Percentiles rank a stretch among this genome's conserved stretches.
These are phyloP conservation scores for Globisporangium canariense DNA, from an alignment of 352 stramenopile genomes.

Conservation along the genomic window DNA sequence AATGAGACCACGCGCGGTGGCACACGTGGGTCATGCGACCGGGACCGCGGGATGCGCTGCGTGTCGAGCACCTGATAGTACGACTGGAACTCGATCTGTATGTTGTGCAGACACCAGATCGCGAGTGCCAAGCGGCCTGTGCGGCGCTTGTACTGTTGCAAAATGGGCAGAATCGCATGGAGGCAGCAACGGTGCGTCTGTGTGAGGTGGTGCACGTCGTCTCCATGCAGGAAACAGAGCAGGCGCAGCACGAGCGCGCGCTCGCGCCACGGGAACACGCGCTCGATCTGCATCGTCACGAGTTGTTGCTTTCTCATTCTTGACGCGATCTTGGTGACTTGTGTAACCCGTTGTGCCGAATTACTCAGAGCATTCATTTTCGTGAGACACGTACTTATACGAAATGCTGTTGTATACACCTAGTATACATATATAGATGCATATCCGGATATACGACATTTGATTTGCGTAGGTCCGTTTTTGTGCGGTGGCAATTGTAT, in stretches of 20 bases:
- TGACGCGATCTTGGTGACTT: no score
- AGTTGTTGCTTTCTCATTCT: not conserved
- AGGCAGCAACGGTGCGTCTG: slow-evolving; percentile 26
- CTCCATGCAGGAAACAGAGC: slow-evolving; percentile 26
- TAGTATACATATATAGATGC: not conserved
- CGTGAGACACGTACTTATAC: no score
- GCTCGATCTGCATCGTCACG: not conserved
- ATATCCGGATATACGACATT: slow-evolving; percentile 1
- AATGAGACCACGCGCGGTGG: slow-evolving; percentile 47
- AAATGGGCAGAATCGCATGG: slow-evolving; percentile 12
- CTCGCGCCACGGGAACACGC: slow-evolving; percentile 11
- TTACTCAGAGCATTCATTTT: no score
- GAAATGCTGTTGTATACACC: no score
- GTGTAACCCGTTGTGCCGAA: no score
- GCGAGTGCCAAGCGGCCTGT: slow-evolving; percentile 33
- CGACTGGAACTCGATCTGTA: slow-evolving; percentile 41
- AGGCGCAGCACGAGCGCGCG: slow-evolving; percentile 23
- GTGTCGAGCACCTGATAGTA: slow-evolving; percentile 53
- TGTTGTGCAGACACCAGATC: slow-evolving; percentile 24
- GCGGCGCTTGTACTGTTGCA: slow-evolving; percentile 23
- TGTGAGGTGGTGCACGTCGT: slow-evolving; percentile 21
- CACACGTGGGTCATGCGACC: slow-evolving; percentile 42
- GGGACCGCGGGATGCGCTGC: slow-evolving; percentile 37
- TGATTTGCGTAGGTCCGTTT: no score
- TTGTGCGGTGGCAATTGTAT: no score